phyloP scores from a whole-genome alignment of 306 rosid species.

The Urtica urens region DNA sequence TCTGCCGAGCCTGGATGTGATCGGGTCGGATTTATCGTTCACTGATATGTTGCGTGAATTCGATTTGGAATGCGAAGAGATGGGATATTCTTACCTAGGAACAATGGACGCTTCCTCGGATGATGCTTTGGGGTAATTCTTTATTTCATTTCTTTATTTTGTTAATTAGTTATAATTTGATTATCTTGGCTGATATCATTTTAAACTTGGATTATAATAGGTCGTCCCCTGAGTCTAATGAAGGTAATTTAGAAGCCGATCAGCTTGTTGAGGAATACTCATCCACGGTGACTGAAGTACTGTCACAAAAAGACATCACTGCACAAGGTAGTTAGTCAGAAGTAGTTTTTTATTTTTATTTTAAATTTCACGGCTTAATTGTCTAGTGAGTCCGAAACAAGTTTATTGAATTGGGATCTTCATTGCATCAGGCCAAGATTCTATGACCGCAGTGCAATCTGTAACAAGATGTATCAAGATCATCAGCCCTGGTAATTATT shows the following conservation, averaged over 20 bases:
- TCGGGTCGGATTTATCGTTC: constrained; percentile 56
- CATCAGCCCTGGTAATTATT: constrained; percentile 57
- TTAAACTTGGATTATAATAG: constrained; percentile 19
- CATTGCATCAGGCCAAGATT: constrained; percentile 37
- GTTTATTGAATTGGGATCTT: constrained; percentile 3
- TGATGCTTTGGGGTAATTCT: constrained; percentile 47
- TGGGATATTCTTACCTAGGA: constrained; percentile 37
- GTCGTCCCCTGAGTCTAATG: constrained; percentile 30
- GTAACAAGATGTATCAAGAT: constrained; percentile 46
- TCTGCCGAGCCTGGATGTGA: constrained; percentile 39
- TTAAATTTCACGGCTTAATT: neutral
- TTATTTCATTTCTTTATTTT: constrained; percentile 9
- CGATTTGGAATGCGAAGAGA: constrained; percentile 42
- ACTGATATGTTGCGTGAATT: constrained; percentile 52
- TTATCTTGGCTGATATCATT: constrained; percentile 12
- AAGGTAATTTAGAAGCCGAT: constrained; percentile 20
- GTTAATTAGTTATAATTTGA: neutral
- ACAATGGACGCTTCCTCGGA: constrained; percentile 22
- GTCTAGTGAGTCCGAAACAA: neutral
- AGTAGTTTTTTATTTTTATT: neutral
- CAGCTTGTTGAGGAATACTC: constrained; percentile 42
- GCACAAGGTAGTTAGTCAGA: constrained; percentile 34
- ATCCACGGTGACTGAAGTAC: constrained; percentile 39
- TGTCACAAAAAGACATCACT: constrained; percentile 37
- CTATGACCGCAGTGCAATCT: constrained; percentile 38